A percentile compares a stretch with the other conserved stretches of the same genome.
These are phyloP conservation scores for Pulveroboletus ravenelii DNA, from an alignment of 768 basidiomycete species.

Conservation along the genomic window DNA sequence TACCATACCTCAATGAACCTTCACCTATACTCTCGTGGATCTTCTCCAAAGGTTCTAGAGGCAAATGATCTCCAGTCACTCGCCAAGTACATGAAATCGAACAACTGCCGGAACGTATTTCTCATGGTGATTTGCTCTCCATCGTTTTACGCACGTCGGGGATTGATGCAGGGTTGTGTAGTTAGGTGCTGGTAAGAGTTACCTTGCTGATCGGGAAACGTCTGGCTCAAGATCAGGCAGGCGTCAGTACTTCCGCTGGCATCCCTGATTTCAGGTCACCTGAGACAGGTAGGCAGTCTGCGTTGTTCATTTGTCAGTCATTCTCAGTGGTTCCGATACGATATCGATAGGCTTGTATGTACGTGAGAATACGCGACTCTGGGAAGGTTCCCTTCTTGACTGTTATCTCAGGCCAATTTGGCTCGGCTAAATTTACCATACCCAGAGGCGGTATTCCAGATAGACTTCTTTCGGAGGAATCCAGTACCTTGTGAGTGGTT, in stretches of 20 bases:
- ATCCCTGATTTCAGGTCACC: slow-evolving; percentile 91
- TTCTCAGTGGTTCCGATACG: background rate
- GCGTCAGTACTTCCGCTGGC: slow-evolving; percentile 74
- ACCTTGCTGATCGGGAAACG: background rate
- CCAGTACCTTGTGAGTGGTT: slow-evolving; percentile 67
- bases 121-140: slow-evolving; percentile 53
- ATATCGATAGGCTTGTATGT: slow-evolving; percentile 26
- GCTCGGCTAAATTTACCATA: slow-evolving; percentile 76
- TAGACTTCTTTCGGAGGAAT: slow-evolving; percentile 75
- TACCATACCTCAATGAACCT: slow-evolving; percentile 10
- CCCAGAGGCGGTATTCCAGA: slow-evolving; percentile 94
- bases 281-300: slow-evolving; percentile 58
- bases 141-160: background rate
- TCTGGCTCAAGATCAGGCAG: slow-evolving; percentile 30
- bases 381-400: background rate
- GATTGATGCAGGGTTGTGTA: slow-evolving; percentile 23
- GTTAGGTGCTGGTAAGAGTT: slow-evolving; percentile 61
- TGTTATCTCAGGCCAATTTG: slow-evolving; percentile 58
- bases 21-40: slow-evolving; percentile 2
- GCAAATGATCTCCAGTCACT: slow-evolving; percentile 41
- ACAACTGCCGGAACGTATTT: slow-evolving; percentile 61
- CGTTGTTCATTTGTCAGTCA: background rate
- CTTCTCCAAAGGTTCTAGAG: slow-evolving; percentile 24
- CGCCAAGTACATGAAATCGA: slow-evolving; percentile 65
- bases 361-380: slow-evolving; percentile 17